These are phyloP conservation scores for Schoenoplectus triqueter DNA, from an alignment of 202 grass and related monocot species.

Conservation along the genomic window DNA sequence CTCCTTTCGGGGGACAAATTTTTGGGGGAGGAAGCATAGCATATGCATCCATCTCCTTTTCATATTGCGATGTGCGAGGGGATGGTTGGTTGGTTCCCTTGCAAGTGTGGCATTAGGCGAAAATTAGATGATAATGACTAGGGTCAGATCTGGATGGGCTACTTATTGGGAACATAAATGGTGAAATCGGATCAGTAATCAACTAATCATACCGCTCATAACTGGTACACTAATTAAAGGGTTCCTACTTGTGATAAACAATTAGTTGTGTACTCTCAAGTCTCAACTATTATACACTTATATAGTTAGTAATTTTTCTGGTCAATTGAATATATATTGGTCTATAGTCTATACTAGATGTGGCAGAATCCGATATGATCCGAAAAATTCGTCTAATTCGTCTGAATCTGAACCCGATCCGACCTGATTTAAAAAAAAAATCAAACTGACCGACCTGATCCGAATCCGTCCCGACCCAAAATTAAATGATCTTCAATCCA, in stretches of 20 bases:
- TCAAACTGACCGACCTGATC: no score
- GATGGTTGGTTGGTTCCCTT: constrained; percentile 28
- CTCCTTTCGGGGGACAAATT: constrained; percentile 12
- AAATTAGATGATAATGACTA: constrained; percentile 11
- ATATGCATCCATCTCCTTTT: not conserved
- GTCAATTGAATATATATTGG: no score
- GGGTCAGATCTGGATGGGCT: constrained; percentile 2
- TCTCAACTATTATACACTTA: not conserved
- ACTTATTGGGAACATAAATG: not conserved
- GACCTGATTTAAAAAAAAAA: no score
- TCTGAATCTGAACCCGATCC: no score
- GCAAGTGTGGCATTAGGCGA: constrained; percentile 18
- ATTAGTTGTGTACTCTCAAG: not conserved
- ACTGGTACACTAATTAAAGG: not conserved
- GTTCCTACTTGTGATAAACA: not conserved
- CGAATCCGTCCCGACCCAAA: no score
- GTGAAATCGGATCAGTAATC: not conserved
- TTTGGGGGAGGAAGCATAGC: constrained; percentile 5
- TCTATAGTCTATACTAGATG: no score
- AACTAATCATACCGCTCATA: constrained; percentile 15
- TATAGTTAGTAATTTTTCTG: not conserved
- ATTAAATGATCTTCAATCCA: no score
- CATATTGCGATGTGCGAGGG: not conserved
- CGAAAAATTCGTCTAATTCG: no score
- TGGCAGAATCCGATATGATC: not conserved